Percentiles rank a stretch among this genome's conserved stretches.
These are phyloP conservation scores for Monsonia emarginata DNA, from an alignment of 441 rosid species.

Conservation along the genomic window DNA sequence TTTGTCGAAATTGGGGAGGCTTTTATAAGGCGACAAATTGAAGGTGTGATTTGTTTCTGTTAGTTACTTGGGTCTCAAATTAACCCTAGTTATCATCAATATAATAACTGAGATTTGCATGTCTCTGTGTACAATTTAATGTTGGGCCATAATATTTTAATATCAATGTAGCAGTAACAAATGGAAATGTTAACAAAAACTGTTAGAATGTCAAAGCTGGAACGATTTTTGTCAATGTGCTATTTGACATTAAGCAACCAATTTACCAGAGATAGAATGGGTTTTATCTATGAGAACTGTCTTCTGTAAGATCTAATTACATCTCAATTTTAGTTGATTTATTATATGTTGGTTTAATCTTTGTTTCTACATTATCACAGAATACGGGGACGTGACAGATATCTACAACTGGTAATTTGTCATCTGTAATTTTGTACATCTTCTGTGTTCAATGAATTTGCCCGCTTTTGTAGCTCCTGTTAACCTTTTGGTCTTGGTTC, in stretches of 20 bases:
- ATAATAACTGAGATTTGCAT: not conserved
- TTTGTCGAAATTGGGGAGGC: constrained; percentile 84
- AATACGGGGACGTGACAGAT: constrained; percentile 91
- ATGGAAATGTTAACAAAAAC: not conserved
- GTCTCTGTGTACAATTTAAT: not conserved
- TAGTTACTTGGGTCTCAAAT: not conserved
- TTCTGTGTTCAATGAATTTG: not conserved
- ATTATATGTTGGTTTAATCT: not conserved
- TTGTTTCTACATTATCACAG: constrained; percentile 32
- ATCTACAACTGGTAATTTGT: constrained; percentile 80
- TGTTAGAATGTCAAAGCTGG: not conserved
- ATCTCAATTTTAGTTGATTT: constrained; percentile 5
- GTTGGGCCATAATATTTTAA: not conserved
- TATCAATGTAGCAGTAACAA: not conserved
- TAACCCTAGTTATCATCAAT: not conserved
- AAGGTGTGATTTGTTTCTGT: constrained; percentile 36
- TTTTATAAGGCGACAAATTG: constrained; percentile 62
- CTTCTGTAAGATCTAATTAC: constrained; percentile 6
- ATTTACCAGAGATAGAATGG: not conserved
- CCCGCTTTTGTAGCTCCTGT: not conserved
- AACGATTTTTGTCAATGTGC: not conserved
- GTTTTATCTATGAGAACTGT: constrained; percentile 3
- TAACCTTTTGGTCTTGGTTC: not conserved
- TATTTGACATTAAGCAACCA: not conserved
- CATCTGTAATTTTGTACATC: constrained; percentile 2